These are phyloP conservation scores for Tricharina praecox DNA, from an alignment of 495 filamentous ascomycete genomes.

Conservation along the genomic window DNA sequence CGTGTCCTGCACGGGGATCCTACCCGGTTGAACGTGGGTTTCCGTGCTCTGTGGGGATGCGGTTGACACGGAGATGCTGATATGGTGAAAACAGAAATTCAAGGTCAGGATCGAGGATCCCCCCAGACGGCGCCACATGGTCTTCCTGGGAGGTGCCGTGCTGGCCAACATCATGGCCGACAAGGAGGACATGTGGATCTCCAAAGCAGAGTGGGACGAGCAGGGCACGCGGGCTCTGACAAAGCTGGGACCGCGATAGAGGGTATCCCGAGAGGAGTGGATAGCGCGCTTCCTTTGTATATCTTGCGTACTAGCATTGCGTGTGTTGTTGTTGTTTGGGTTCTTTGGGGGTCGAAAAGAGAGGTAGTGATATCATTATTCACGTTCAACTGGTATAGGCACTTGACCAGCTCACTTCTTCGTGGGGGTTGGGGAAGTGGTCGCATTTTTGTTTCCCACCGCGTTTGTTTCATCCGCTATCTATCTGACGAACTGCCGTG, in stretches of 20 bases:
- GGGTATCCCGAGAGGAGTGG: neutral
- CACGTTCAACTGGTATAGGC: too few relatives aligned
- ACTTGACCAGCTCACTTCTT: too few relatives aligned
- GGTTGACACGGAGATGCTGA: neutral
- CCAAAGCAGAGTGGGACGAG: conserved; percentile 91
- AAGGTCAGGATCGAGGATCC: conserved; percentile 98
- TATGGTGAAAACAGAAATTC: conserved; percentile 56
- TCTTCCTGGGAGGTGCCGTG: conserved; percentile 92
- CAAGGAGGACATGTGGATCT: conserved; percentile 97
- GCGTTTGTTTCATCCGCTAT: too few relatives aligned
- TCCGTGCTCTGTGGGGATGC: neutral
- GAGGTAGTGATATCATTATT: too few relatives aligned
- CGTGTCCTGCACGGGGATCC: conserved; percentile 76
- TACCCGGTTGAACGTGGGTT: conserved; percentile 61
- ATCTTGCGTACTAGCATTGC: conserved; percentile 1
- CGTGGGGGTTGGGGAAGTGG: too few relatives aligned
- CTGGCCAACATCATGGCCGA: conserved; percentile 93
- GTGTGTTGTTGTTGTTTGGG: too few relatives aligned
- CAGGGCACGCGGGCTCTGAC: conserved; percentile 70
- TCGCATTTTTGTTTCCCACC: too few relatives aligned
- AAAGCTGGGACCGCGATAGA: conserved; percentile 66
- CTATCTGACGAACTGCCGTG: too few relatives aligned
- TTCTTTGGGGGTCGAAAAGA: too few relatives aligned
- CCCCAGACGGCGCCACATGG: conserved; percentile 91
- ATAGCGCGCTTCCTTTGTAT: neutral